Evolutionary conservation across 2,329 filamentous ascomycete species (phyloP).

Genomic region (Xylariaceae sp.): DNA sequence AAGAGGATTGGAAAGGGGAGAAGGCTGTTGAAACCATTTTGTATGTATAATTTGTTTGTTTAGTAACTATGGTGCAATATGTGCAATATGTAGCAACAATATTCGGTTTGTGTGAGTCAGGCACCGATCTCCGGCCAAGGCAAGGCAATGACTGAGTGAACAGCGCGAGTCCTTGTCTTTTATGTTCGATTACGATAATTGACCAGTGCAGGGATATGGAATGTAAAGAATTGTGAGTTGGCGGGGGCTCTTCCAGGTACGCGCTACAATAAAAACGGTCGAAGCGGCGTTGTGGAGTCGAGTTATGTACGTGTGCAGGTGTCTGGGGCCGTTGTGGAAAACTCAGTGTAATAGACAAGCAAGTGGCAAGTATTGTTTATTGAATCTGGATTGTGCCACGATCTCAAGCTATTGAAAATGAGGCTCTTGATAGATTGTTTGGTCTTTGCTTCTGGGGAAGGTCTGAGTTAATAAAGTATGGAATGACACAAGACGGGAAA

Average conservation of each 20-base stretch:
- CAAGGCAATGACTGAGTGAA: constrained; percentile 29
- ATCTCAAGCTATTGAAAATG: constrained; percentile 20
- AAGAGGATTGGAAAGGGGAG: constrained; percentile 33
- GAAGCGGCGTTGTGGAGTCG: constrained; percentile 26
- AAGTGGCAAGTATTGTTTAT: constrained; percentile 9
- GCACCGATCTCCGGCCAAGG: constrained; percentile 40
- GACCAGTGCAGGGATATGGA: constrained; percentile 30
- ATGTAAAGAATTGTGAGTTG: constrained; percentile 13
- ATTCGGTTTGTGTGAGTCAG: constrained; percentile 40
- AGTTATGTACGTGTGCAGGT: constrained; percentile 18
- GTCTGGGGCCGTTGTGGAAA: constrained; percentile 23
- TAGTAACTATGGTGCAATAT: constrained; percentile 40
- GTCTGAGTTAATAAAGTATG: background rate
- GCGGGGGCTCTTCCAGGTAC: constrained; percentile 13
- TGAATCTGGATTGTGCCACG: constrained; percentile 26
- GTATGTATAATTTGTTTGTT: constrained; percentile 31
- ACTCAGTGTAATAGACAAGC: constrained; percentile 1
- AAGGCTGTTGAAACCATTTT: constrained; percentile 42
- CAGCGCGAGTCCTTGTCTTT: constrained; percentile 34
- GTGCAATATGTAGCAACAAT: constrained; percentile 34
- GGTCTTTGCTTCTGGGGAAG: background rate
- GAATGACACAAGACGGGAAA: background rate
- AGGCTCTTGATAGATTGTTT: constrained; percentile 14
- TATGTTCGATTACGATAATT: constrained; percentile 37
- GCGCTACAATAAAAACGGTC: background rate